phyloP scores from a whole-genome alignment of 2,329 filamentous ascomycete species.

The Setomelanomma holmii region DNA sequence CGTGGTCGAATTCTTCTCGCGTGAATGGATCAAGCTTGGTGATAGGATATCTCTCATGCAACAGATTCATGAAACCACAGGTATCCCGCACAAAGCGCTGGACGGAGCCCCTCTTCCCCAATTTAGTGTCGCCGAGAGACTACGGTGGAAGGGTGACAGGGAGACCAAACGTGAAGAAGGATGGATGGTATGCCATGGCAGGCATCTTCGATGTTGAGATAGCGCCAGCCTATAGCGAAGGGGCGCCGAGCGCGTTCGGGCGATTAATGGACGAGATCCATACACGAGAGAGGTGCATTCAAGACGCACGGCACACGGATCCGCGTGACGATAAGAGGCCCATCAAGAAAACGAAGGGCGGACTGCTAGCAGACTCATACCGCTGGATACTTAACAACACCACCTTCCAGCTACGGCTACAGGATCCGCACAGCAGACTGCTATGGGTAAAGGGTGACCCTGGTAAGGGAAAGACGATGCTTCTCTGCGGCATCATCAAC shows the following conservation, averaged over 20 bases:
- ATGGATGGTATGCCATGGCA: constrained; percentile 11
- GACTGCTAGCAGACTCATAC: too few relatives aligned
- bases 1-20: constrained; percentile 1
- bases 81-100: not conserved
- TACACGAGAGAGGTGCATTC: constrained; percentile 4
- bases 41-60: constrained; percentile 1
- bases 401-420: too few relatives aligned
- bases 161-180: constrained; percentile 4
- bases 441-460: too few relatives aligned
- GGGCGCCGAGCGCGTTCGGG: too few relatives aligned
- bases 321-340: not conserved
- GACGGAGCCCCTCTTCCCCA: not conserved
- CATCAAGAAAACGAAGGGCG: constrained; percentile 8
- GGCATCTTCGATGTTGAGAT: constrained; percentile 18
- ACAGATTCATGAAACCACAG: not conserved
- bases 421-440: too few relatives aligned
- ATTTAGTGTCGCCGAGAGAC: not conserved
- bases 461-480: too few relatives aligned
- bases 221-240: constrained; percentile 11
- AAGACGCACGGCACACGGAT: not conserved
- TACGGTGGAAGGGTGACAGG: not conserved
- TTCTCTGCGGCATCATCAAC: too few relatives aligned
- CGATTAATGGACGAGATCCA: constrained; percentile 17
- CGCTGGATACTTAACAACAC: too few relatives aligned
- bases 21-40: not conserved